phyloP scores from a whole-genome alignment of 2,329 filamentous ascomycete genomes.

The Curvularia eragrostidis region DNA sequence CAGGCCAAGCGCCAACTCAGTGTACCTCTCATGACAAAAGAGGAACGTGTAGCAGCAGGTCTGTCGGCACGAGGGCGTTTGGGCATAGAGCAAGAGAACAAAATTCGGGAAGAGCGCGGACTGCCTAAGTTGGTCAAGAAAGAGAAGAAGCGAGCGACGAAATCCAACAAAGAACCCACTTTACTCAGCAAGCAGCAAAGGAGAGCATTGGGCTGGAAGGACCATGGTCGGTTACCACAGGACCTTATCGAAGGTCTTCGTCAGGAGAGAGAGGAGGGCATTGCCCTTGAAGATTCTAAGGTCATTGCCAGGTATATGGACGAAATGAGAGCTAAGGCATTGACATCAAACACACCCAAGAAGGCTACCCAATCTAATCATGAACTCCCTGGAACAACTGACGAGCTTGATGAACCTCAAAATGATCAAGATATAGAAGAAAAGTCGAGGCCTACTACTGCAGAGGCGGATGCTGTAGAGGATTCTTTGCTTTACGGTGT shows the following conservation, averaged over 20 bases:
- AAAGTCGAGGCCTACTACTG: not conserved
- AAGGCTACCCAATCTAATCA: not conserved
- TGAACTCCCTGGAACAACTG: not conserved
- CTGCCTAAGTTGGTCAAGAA: conserved; percentile 22
- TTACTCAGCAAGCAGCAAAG: conserved; percentile 37
- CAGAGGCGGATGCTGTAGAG: conserved; percentile 1
- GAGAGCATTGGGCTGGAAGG: conserved; percentile 31
- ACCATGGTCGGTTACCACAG: conserved; percentile 34
- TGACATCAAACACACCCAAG: conserved; percentile 6
- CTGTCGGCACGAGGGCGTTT: conserved; percentile 36
- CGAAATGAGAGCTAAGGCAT: conserved; percentile 11
- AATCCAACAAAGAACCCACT: conserved; percentile 24
- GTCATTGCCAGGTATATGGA: conserved; percentile 19
- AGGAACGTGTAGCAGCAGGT: conserved; percentile 36
- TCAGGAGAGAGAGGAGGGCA: conserved; percentile 27
- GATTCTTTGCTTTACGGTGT: not conserved
- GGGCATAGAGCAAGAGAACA: conserved; percentile 30
- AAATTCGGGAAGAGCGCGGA: conserved; percentile 35
- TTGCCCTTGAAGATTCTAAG: conserved; percentile 29
- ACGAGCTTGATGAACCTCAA: not conserved
- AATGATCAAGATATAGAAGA: not conserved
- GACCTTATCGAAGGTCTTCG: conserved; percentile 36
- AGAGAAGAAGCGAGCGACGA: conserved; percentile 25
- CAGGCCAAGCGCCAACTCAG: conserved; percentile 9
- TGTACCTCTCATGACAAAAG: conserved; percentile 36